phyloP scores from a whole-genome alignment of 2,329 filamentous ascomycete species.

The Calycina herbarum region DNA sequence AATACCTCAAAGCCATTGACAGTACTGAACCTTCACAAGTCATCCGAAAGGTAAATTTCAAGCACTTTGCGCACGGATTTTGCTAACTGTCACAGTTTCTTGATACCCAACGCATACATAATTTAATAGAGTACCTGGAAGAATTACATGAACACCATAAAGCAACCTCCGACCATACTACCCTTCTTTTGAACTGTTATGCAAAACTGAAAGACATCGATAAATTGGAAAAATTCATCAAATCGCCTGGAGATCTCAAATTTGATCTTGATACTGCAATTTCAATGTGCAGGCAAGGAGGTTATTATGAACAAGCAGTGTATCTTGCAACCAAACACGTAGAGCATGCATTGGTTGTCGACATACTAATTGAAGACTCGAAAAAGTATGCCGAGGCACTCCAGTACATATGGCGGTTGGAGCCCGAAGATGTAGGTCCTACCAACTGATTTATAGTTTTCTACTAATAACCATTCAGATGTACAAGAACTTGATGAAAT shows the following conservation, averaged over 20 bases:
- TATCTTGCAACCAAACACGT: slow-evolving; percentile 93
- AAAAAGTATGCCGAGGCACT: slow-evolving; percentile 87
- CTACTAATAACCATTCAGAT: slow-evolving; percentile 51
- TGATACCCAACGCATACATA: slow-evolving; percentile 96
- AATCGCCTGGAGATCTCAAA: slow-evolving; percentile 88
- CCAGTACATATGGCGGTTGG: slow-evolving; percentile 85
- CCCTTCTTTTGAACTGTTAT: slow-evolving; percentile 92
- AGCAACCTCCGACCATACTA: slow-evolving; percentile 94
- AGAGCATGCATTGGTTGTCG: slow-evolving; percentile 90
- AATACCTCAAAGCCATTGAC: slow-evolving; percentile 94
- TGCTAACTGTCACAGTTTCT: slow-evolving; percentile 64
- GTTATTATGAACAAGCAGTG: slow-evolving; percentile 94
- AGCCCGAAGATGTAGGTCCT: slow-evolving; percentile 68
- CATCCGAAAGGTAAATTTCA: slow-evolving; percentile 72
- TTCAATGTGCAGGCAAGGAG: slow-evolving; percentile 93
- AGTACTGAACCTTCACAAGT: slow-evolving; percentile 95
- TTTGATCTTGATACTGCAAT: slow-evolving; percentile 98
- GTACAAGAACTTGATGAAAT: slow-evolving; percentile 90
- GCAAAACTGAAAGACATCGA: slow-evolving; percentile 96
- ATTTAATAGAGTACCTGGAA: slow-evolving; percentile 94
- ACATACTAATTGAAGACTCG: slow-evolving; percentile 93
- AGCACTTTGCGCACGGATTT: neutral
- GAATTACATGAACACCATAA: slow-evolving; percentile 92
- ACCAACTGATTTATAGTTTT: neutral
- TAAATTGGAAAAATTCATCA: slow-evolving; percentile 95